Evolutionary conservation across 192 early-diverging fungal genomes (phyloP).

Genomic region (Backusella sp.): DNA sequence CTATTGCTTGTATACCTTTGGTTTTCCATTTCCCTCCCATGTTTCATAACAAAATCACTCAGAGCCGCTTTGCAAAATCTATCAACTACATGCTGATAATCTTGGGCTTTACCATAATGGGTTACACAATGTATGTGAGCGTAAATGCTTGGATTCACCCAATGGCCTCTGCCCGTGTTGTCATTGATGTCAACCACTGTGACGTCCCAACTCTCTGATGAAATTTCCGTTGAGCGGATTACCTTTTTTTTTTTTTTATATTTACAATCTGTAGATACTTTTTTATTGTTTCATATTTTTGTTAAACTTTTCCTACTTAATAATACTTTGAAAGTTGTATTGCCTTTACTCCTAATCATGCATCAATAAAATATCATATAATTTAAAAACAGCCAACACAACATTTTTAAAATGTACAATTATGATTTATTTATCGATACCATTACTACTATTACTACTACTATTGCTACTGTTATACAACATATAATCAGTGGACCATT

Average conservation of each 20-base stretch:
- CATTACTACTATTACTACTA: neutral
- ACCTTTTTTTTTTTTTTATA: neutral
- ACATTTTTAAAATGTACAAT: neutral
- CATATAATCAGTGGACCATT: neutral
- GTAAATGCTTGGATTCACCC: slow-evolving; percentile 45
- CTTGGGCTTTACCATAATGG: slow-evolving; percentile 61
- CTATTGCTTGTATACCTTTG: slow-evolving; percentile 68
- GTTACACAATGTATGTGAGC: slow-evolving; percentile 78
- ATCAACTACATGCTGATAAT: slow-evolving; percentile 57
- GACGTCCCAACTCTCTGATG: neutral
- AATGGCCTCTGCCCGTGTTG: neutral
- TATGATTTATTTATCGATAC: neutral
- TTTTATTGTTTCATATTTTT: neutral
- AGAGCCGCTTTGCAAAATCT: slow-evolving; percentile 36
- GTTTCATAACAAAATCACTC: slow-evolving; percentile 69
- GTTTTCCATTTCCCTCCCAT: slow-evolving; percentile 79
- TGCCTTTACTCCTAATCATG: neutral
- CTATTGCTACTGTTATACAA: neutral
- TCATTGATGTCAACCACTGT: neutral
- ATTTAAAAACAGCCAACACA: neutral
- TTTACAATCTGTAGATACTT: neutral
- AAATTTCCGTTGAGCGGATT: slow-evolving; percentile 4
- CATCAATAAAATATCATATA: neutral
- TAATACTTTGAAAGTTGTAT: neutral
- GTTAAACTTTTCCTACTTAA: neutral